Evolutionary conservation across 2,329 filamentous ascomycete species (phyloP), one percentile per base, ranked within the genome.

Genomic region (Xylariaceae sp.): DNA sequence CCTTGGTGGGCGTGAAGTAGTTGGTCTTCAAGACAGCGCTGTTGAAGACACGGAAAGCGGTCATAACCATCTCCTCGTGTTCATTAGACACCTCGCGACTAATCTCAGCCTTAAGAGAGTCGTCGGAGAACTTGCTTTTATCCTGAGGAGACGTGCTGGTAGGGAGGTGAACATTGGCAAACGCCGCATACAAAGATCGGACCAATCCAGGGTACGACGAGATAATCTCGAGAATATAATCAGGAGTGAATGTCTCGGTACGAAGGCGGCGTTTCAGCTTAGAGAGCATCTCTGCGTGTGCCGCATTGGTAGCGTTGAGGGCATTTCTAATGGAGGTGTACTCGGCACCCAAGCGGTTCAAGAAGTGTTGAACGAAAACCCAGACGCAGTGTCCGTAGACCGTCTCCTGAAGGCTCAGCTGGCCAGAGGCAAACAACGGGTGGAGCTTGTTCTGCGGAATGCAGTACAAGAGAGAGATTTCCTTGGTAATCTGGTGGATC

Each of bases 401-500:
- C 10, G 93, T 92, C 78, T 99, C 94, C 74, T 99, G 94, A 55
- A 99, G 81, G 72, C 92, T 97, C 65, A 99, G 81, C 67, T 88
- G 84, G 53, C 92, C 92, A 13, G 84, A 86, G 54, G 90, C 89
- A 74, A 99, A 99, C 68, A 96, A 85, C 60, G 82, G 80, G 76
- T 97, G 93, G 74, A 99, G 91, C 76, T 92, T 94, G 82, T 96
- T 99, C 75, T 96, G 93, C 11, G 94, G 94, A 66, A 99, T 89
- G 74, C 94, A 99, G 84, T 97, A 99, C 15, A 99, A 82, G 60
- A 99, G 83, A 1, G 94, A 97, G 54, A 96, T 88, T 75, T 99
- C 94, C 82, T 97, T 97, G 79, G 94, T 96, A 78, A 99, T 97
- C 77, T 99, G 94, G 76, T 97, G 90, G 66, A 99, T 96, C 2